Base-by-base conservation (phyloP, 257 asterid genomes). In the Buddleja alternifolia region DNA sequence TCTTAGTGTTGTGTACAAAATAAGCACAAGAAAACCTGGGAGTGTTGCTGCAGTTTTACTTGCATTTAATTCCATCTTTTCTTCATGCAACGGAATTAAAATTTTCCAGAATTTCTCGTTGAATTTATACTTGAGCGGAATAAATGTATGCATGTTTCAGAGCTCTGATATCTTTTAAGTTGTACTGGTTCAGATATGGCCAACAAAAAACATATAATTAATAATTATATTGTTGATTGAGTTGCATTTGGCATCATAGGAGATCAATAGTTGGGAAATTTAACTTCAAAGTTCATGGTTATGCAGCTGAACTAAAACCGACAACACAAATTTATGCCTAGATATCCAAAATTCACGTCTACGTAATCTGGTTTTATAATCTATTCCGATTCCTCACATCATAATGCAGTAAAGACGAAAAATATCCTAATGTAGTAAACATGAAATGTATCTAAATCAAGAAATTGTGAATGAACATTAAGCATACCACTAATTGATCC, bases 51-150 rank as follows among this genome's bases (percentile, higher is more conserved):
- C n/a, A 56, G 9, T 44, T 45, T 34, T 21, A 57, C 11, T 36
- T 57, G 52, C 59, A 47, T 39, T 63, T 39, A 46, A 29, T 16
- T 69, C 59, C 50, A 6, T 11, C 52, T 46, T n/a, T 45, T 29
- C 29, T 25, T 36, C 52, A 64, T 40, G 17, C 19, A 1, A 46
- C 6, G 4, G 25, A 12, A 25, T 12, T 36, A 15, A 16, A 17
- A 50, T 51, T 24, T n/a, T 14, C 14, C 7, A n/a, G 3, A 21
- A 46, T 34, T 29, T 69, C 63, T 75, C 19, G 17, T 11, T 21
- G 72, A 54, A 52, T 19, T 34, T 42, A 36, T n/a, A 55, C 58
- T 12, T 66, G 57, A 47, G n/a, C n/a, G n/a, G n/a, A n/a, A n/a
- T n/a, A n/a, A n/a, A n/a, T n/a, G n/a, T 19, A 41, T 8, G 62